Evolutionary conservation across 2,329 filamentous ascomycete genomes (phyloP).

Genomic region (Sporothrix phasma): DNA sequence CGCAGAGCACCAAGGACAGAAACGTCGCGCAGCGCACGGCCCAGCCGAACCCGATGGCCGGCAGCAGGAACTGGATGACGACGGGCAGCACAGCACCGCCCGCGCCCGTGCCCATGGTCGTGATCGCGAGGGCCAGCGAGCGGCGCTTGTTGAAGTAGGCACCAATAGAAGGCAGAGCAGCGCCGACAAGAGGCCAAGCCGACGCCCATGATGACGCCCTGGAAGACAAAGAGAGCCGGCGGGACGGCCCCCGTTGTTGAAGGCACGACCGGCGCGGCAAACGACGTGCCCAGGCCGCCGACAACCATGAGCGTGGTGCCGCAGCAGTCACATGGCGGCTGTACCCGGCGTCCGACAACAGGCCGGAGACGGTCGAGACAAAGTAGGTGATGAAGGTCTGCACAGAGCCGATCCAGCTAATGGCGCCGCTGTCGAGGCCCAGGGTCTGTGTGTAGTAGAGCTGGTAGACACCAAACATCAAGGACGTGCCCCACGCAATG

Average conservation of each 20-base stretch:
- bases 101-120: constrained; percentile 49
- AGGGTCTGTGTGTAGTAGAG: constrained; percentile 33
- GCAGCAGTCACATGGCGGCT: constrained; percentile 31
- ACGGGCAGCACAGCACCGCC: constrained; percentile 56
- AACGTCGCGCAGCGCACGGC: constrained; percentile 52
- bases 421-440: constrained; percentile 26
- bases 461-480: constrained; percentile 41
- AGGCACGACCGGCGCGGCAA: constrained; percentile 38
- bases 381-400: constrained; percentile 42
- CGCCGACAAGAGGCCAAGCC: constrained; percentile 47
- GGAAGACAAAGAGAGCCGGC: constrained; percentile 36
- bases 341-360: constrained; percentile 42
- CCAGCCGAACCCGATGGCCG: constrained; percentile 54
- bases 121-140: constrained; percentile 48
- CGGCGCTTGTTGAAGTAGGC: constrained; percentile 50
- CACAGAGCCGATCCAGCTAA: constrained; percentile 42
- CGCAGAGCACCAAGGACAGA: constrained; percentile 40
- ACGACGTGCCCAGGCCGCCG: constrained; percentile 39
- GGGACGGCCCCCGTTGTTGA: neutral
- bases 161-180: constrained; percentile 40
- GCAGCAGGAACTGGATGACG: constrained; percentile 47
- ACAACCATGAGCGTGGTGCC: constrained; percentile 33
- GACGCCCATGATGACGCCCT: constrained; percentile 45
- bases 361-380: constrained; percentile 38
- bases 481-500: constrained; percentile 41